Evolutionary conservation across 148 eudicot species (phyloP).

Genomic region (Diospyros lotus): DNA sequence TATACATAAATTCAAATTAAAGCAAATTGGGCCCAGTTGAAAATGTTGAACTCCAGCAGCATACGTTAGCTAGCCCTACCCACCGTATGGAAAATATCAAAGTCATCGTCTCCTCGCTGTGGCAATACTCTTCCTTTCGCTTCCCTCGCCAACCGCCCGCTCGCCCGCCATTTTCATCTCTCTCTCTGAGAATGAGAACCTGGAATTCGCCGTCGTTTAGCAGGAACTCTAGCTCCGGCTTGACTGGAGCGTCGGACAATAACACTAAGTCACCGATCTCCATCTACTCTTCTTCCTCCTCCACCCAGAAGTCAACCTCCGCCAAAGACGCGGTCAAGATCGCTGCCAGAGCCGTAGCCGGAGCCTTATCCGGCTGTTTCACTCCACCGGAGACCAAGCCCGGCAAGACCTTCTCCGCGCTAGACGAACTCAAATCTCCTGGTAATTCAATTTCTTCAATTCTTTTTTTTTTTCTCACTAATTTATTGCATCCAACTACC

Average conservation of each 20-base stretch:
- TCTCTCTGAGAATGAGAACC: constrained; percentile 4
- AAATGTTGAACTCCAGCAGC: no score
- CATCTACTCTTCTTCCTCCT: constrained; percentile 29
- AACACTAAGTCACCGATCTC: constrained; percentile 22
- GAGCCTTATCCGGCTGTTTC: constrained; percentile 55
- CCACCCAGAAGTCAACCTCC: constrained; percentile 35
- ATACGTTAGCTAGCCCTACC: no score
- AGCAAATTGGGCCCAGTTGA: no score
- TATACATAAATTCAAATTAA: no score
- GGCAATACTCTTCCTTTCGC: no score
- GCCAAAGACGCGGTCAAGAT: constrained; percentile 28
- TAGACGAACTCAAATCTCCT: constrained; percentile 7
- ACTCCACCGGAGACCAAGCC: constrained; percentile 55
- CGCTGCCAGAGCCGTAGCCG: constrained; percentile 56
- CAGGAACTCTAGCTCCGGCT: constrained; percentile 27
- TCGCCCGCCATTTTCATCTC: neutral
- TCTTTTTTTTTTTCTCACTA: neutral
- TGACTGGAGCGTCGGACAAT: constrained; percentile 24
- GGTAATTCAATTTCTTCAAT: constrained; percentile 15
- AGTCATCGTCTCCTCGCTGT: no score
- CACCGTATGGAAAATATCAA: no score
- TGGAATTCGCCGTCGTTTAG: constrained; percentile 8
- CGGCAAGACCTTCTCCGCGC: constrained; percentile 11
- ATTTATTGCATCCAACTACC: neutral
- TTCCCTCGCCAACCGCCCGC: constrained; percentile 17